Evolutionary conservation across 768 basidiomycete genomes (phyloP).

Genomic region (Suillus variegatus): DNA sequence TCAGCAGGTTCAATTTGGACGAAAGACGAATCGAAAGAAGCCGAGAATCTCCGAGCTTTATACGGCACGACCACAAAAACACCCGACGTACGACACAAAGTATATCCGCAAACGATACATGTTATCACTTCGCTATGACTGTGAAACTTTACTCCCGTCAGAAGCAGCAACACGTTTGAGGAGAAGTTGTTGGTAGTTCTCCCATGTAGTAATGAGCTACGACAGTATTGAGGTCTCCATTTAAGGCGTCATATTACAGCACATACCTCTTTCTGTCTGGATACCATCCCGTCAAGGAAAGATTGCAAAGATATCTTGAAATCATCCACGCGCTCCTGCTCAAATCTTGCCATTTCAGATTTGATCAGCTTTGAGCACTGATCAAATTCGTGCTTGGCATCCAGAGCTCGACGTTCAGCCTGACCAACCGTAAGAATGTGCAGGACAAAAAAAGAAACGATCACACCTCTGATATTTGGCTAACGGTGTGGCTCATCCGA

Average conservation of each 20-base stretch:
- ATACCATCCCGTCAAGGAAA: constrained; percentile 87
- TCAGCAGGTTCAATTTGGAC: background rate
- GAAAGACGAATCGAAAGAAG: background rate
- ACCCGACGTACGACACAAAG: too few relatives aligned
- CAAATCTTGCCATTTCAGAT: constrained; percentile 86
- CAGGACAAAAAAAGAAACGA: background rate
- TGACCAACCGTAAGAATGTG: constrained; percentile 28
- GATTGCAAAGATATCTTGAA: constrained; percentile 83
- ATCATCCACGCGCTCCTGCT: constrained; percentile 90
- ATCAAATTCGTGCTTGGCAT: constrained; percentile 88
- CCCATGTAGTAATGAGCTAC: constrained; percentile 79
- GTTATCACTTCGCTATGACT: background rate
- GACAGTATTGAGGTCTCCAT: constrained; percentile 6
- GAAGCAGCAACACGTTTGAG: constrained; percentile 46
- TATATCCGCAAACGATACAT: background rate
- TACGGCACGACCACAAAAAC: background rate
- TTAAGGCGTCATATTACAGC: background rate
- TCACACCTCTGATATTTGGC: constrained; percentile 78
- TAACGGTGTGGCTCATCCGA: constrained; percentile 69
- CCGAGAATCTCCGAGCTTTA: background rate
- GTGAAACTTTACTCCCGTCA: background rate
- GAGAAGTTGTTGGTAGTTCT: constrained; percentile 74
- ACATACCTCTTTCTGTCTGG: constrained; percentile 76
- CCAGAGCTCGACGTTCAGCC: constrained; percentile 84
- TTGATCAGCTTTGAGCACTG: constrained; percentile 87